phyloP scores from a whole-genome alignment of 2,329 filamentous ascomycete species.

The Venturia asperata region DNA sequence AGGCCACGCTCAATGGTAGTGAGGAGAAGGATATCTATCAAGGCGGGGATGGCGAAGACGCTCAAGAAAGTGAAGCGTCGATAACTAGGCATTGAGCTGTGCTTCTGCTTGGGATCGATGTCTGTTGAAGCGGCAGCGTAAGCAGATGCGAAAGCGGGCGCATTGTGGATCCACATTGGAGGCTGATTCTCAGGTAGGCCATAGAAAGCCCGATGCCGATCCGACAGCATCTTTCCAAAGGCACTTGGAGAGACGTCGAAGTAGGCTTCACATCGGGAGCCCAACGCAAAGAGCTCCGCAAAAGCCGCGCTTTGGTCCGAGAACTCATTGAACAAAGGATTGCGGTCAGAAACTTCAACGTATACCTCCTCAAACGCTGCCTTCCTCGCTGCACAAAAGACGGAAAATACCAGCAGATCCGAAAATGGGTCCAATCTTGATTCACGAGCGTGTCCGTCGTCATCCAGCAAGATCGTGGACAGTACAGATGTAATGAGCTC shows the following conservation, averaged over 20 bases:
- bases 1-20: slow-evolving; percentile 54
- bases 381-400: slow-evolving; percentile 52
- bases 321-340: slow-evolving; percentile 54
- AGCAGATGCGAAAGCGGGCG: slow-evolving; percentile 43
- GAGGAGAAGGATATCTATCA: slow-evolving; percentile 54
- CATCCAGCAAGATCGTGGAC: slow-evolving; percentile 24
- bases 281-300: slow-evolving; percentile 56
- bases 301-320: slow-evolving; percentile 58
- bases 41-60: slow-evolving; percentile 56
- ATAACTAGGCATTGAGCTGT: slow-evolving; percentile 40
- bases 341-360: slow-evolving; percentile 54
- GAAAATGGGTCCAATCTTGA: slow-evolving; percentile 29
- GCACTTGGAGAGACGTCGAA: slow-evolving; percentile 46
- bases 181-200: slow-evolving; percentile 38
- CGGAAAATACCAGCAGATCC: slow-evolving; percentile 50
- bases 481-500: slow-evolving; percentile 29
- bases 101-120: slow-evolving; percentile 42
- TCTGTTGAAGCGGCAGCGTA: slow-evolving; percentile 49
- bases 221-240: slow-evolving; percentile 31
- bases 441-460: slow-evolving; percentile 20
- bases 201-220: slow-evolving; percentile 38
- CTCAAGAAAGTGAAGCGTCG: slow-evolving; percentile 51
- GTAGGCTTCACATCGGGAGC: slow-evolving; percentile 56
- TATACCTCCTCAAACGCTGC: slow-evolving; percentile 56
- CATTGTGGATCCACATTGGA: slow-evolving; percentile 45